Base-by-base conservation (phyloP, 305 asterid species). In the Solanum hybrid region DNA sequence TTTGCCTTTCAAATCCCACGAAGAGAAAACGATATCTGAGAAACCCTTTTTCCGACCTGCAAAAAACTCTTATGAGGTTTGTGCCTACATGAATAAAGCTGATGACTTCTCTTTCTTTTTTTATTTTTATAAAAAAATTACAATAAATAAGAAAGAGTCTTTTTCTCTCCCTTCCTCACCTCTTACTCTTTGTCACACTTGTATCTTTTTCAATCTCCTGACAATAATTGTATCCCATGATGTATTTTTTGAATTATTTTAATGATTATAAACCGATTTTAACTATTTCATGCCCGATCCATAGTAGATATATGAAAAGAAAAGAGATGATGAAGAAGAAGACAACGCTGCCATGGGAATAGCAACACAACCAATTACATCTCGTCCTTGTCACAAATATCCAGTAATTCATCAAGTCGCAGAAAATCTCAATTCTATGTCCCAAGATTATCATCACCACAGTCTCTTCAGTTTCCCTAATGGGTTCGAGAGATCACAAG, bases 401-500 rank as follows among this genome's bases (percentile, higher is more conserved):
- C 88, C 75, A 56, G 16, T 20, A 75, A 89, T 7, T 64, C 89
- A 89, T 22, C 90, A 90, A 91, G 89, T 88, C 34, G 64, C 40
- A 26, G 86, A 90, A 20, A 90, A 92, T 79, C 69, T 90, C 11
- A 93, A 75, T 92, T 92, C 96, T 93, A 96, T 96, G 99, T 96
- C 99, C 93, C 96, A 96, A 92, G 97, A 97, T 87, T 95, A 96
- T 91, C 98, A 94, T 90, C 98, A 92, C 35, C 98, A 94, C 86
- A 95, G 95, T 22, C 90, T 94, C 90, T 95, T 93, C 88, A 94
- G 93, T 90, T 98, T 96, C 97, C 94, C 97, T 89, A 96, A 96
- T 94, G 98, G 96, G 73, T 97, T 97, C 97, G 98, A 96, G 91
- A 95, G 98, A 95, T 93, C 96, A 13, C 97, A 92, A 38, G 95